These are phyloP conservation scores for Heterobasidion parviporum DNA, from an alignment of 1,284 basidiomycete genomes.

Conservation along the genomic window DNA sequence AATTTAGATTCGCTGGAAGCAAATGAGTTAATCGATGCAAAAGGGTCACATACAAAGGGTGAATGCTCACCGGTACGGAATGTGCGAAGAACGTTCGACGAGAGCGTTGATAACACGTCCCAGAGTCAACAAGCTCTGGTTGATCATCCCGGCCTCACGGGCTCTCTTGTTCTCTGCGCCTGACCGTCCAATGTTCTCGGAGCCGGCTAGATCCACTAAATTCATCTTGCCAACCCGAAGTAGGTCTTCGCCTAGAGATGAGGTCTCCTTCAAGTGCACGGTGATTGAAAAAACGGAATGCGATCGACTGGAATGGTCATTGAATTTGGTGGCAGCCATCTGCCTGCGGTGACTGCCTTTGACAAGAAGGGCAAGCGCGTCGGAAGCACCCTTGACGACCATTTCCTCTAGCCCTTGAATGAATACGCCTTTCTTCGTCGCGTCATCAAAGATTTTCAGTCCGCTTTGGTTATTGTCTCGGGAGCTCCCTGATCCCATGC, in stretches of 20 bases:
- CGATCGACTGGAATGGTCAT: constrained; percentile 94
- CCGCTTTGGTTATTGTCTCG: constrained; percentile 37
- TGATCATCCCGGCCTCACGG: constrained; percentile 98
- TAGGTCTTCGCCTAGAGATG: constrained; percentile 77
- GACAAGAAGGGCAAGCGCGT: constrained; percentile 80
- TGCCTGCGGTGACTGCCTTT: constrained; percentile 90
- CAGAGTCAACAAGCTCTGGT: constrained; percentile 92
- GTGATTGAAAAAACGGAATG: constrained; percentile 98
- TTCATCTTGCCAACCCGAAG: constrained; percentile 94
- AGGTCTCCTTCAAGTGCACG: constrained; percentile 85
- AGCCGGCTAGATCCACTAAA: constrained; percentile 94
- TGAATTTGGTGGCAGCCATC: constrained; percentile 96
- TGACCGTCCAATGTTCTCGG: constrained; percentile 94
- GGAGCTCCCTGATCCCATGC: constrained; percentile 31
- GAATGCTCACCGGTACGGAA: constrained; percentile 78
- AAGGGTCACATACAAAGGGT: neutral
- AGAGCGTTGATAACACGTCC: constrained; percentile 96
- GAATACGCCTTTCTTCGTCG: constrained; percentile 78
- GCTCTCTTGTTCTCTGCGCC: constrained; percentile 95
- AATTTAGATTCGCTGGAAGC: constrained; percentile 79
- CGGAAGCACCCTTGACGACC: constrained; percentile 75
- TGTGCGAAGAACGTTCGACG: constrained; percentile 86
- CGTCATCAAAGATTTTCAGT: constrained; percentile 92
- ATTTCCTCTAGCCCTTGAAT: constrained; percentile 95
- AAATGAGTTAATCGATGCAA: neutral